Percentiles rank a stretch among this genome's conserved stretches.
Conservation (phyloP, 2,329 filamentous ascomycete species). For the Penicillium sp. region DNA sequence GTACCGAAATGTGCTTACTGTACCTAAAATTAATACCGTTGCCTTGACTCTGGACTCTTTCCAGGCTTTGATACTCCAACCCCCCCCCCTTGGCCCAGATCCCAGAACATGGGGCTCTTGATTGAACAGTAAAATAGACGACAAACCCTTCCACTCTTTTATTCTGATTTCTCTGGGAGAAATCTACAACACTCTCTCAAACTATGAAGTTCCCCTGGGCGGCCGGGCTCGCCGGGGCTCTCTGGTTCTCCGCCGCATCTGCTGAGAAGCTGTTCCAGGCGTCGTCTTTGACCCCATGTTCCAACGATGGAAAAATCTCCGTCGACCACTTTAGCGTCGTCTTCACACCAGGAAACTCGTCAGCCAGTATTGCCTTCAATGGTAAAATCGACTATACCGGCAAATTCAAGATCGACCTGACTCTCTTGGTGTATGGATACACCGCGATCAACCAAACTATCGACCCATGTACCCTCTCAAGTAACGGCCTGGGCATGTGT, state of each 20-base stretch:
- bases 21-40: not conserved
- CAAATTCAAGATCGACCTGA: constrained; percentile 74
- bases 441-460: constrained; percentile 65
- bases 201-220: constrained; percentile 18
- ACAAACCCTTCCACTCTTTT: not conserved
- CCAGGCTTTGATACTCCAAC: not conserved
- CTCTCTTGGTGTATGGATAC: constrained; percentile 81
- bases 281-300: constrained; percentile 18
- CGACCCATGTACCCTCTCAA: constrained; percentile 70
- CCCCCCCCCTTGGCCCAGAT: constrained; percentile 1
- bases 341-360: constrained; percentile 48
- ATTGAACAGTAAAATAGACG: not conserved
- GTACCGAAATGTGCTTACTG: not conserved
- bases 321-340: constrained; percentile 34
- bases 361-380: constrained; percentile 59
- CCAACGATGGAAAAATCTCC: constrained; percentile 15
- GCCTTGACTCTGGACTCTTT: not conserved
- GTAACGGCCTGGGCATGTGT: constrained; percentile 30
- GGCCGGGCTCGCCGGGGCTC: constrained; percentile 12
- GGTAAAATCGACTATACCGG: constrained; percentile 83
- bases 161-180: constrained; percentile 1
- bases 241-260: constrained; percentile 9
- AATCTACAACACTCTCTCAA: not conserved
- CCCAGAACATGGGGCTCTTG: not conserved
- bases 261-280: constrained; percentile 18